Conservation (phyloP, 306 rosid genomes). For the Dryas octopetala region DNA sequence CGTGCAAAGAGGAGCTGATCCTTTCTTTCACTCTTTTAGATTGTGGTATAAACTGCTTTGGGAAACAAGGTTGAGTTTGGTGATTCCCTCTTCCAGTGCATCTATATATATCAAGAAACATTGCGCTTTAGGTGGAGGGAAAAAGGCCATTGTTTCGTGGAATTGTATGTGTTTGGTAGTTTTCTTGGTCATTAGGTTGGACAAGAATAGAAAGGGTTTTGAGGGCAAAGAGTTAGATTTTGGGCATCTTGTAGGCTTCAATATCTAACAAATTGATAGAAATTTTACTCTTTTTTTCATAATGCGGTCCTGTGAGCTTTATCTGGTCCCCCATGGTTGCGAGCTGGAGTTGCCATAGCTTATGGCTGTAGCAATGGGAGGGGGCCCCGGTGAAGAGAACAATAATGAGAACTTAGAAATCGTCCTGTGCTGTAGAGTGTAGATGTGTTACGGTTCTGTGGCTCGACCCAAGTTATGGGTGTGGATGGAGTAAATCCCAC, state of each 20-base stretch:
- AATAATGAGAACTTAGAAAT: background rate
- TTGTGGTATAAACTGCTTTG: background rate
- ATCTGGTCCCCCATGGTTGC: background rate
- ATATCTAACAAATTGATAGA: background rate
- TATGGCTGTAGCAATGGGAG: background rate
- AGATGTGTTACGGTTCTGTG: background rate
- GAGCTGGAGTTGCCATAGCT: background rate
- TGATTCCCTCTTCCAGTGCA: background rate
- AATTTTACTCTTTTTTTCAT: background rate
- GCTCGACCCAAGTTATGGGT: too few relatives aligned
- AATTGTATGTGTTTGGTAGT: background rate
- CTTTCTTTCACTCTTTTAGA: background rate
- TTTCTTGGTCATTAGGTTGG: background rate
- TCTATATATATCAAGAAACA: background rate
- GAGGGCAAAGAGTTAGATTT: background rate
- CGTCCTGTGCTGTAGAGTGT: background rate
- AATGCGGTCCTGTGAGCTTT: too few relatives aligned
- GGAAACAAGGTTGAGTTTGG: background rate
- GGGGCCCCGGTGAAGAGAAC: too few relatives aligned
- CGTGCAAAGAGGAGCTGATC: constrained; percentile 1
- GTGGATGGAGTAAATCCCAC: too few relatives aligned
- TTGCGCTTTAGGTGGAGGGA: background rate
- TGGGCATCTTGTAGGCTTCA: background rate
- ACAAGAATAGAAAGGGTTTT: background rate
- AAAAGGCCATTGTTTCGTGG: background rate